Percentiles rank a stretch among this genome's conserved stretches.
These are phyloP conservation scores for Phytopythium ostracodes DNA, from an alignment of 352 stramenopile genomes.

Conservation along the genomic window DNA sequence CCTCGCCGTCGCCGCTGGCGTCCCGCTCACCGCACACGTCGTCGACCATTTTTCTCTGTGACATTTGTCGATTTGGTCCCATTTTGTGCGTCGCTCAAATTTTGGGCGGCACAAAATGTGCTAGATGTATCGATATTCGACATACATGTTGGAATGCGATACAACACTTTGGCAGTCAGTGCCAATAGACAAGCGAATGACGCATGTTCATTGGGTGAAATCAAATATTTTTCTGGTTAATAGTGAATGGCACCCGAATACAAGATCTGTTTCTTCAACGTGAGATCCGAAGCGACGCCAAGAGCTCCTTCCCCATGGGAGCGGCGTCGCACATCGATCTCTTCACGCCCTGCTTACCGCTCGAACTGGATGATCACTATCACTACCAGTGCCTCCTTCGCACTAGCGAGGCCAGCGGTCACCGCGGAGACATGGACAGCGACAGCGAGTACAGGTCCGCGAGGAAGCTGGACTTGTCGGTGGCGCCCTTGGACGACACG, in stretches of 20 bases:
- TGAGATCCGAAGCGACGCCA: neutral
- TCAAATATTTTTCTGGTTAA: too few species aligned
- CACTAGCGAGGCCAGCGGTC: neutral
- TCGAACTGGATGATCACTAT: too few species aligned
- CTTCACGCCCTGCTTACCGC: too few species aligned
- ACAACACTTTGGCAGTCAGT: too few species aligned
- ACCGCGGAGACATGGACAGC: conserved; percentile 16
- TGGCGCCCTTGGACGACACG: neutral
- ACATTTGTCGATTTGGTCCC: too few species aligned
- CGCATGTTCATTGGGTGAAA: neutral
- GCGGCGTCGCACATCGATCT: neutral
- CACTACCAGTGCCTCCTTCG: too few species aligned
- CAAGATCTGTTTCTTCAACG: neutral
- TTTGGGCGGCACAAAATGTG: neutral
- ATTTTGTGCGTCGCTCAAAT: neutral
- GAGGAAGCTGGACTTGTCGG: conserved; percentile 35
- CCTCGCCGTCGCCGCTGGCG: neutral
- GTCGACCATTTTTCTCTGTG: neutral
- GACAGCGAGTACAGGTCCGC: conserved; percentile 42
- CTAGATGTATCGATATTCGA: too few species aligned
- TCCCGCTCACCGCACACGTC: neutral
- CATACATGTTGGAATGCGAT: too few species aligned
- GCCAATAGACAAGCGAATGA: too few species aligned
- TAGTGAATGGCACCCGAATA: neutral
- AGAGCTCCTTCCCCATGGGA: conserved; percentile 2